Base-by-base conservation (phyloP, 768 basidiomycete species). In the Megacollybia marginata region DNA sequence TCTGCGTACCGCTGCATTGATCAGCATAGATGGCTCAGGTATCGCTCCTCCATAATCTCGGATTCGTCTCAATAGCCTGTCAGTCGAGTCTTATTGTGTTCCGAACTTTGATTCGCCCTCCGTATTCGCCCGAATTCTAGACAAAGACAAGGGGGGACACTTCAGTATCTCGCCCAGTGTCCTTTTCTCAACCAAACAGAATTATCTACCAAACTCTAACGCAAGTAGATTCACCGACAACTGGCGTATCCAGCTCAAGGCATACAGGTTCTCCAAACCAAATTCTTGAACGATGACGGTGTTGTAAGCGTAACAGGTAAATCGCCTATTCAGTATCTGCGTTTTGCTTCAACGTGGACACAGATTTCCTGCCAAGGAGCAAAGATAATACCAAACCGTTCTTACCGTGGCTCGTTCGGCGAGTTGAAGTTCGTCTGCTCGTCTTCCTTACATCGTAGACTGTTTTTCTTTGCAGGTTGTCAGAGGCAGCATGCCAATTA, bases 71-170 rank as follows among this genome's bases (percentile, higher is more conserved):
- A 15, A 11, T 19, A 12, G 16, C n/a, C 31, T 33, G 19, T 16
- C 20, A 91, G 88, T 95, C 54, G 93, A 95, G 64, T 89, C 86
- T 54, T 93, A 92, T 65, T 96, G 93, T 58, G 78, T 94, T 23
- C 92, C 92, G 1, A 75, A 93, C 69, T 95, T 96, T 62, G 93
- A 96, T 65, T 93, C 91, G 1, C 93, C 93, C 4, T 92, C 88
- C 15, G 74, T 95, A 45, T 95, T 94, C 55, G 92, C 92, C 7
- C 80, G 92, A 8, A 89, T 92, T 56, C 74, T 92, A 6, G 89
- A 92, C 71, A 90, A 90, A 90, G 49, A 11, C 20, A 34, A 85
- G 76, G 93, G 93, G 19, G 93, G 93, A 0, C 93, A 96, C 63
- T 95, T 94, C 65, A 89, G 87, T 9, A 83, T 95, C 60, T 80